Evolutionary conservation across 305 asterid species (phyloP).

Genomic region (Fraxinus ornus): DNA sequence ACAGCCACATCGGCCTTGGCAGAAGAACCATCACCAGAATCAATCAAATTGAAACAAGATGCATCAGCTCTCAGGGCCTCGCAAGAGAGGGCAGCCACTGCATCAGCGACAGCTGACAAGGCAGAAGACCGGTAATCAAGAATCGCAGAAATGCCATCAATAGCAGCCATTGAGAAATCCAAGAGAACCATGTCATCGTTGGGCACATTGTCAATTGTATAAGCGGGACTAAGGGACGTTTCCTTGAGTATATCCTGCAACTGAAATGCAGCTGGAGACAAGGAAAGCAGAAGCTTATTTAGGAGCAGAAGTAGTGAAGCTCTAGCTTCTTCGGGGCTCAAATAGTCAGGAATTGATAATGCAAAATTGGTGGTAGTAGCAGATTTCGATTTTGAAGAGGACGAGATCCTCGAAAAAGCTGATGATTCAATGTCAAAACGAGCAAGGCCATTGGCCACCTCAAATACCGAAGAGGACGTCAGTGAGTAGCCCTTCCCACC

Average conservation of each 20-base stretch:
- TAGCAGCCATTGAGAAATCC: conserved; percentile 46
- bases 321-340: conserved; percentile 48
- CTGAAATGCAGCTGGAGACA: conserved; percentile 38
- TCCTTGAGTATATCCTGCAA: conserved; percentile 42
- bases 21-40: conserved; percentile 88
- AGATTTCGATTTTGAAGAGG: conserved; percentile 27
- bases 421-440: conserved; percentile 54
- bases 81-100: conserved; percentile 70
- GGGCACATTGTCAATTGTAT: conserved; percentile 31
- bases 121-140: conserved; percentile 52
- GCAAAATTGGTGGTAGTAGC: conserved; percentile 20
- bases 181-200: conserved; percentile 21
- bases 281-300: conserved; percentile 50
- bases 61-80: conserved; percentile 66
- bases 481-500: conserved; percentile 69
- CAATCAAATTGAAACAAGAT: conserved; percentile 59
- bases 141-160: conserved; percentile 56
- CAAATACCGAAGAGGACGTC: conserved; percentile 51
- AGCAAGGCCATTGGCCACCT: conserved; percentile 45
- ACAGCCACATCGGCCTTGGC: conserved; percentile 80
- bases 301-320: conserved; percentile 61
- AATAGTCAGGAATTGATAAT: conserved; percentile 49
- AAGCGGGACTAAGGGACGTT: conserved; percentile 21
- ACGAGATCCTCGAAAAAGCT: conserved; percentile 42
- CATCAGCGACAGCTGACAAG: conserved; percentile 49